A percentile compares a stretch with the other conserved stretches of the same genome.
These are phyloP conservation scores for Candida sp. DNA, from an alignment of 1,139 yeast species.

Conservation along the genomic window DNA sequence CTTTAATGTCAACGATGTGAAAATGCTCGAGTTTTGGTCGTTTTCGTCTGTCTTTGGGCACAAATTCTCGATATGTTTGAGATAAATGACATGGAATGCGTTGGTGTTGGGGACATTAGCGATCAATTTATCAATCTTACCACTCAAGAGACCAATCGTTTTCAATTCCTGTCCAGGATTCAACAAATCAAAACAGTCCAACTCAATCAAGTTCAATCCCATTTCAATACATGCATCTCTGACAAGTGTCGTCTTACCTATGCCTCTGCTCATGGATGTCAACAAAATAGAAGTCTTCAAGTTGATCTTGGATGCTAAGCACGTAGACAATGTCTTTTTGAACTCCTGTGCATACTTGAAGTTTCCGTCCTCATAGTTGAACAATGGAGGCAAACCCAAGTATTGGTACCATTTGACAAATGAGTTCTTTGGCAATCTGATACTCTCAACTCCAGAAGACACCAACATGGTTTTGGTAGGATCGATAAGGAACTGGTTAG, in stretches of 20 bases:
- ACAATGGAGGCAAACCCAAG: slow-evolving; percentile 42
- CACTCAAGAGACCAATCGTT: slow-evolving; percentile 77
- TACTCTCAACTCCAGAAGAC: slow-evolving; percentile 62
- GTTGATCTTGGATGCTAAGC: slow-evolving; percentile 37
- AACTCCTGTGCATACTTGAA: slow-evolving; percentile 61
- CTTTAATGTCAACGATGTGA: slow-evolving; percentile 62
- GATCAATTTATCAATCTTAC: slow-evolving; percentile 67
- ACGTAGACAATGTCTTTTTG: slow-evolving; percentile 52
- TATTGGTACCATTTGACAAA: slow-evolving; percentile 55
- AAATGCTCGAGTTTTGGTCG: slow-evolving; percentile 59
- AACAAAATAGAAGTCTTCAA: slow-evolving; percentile 69
- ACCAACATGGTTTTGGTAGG: slow-evolving; percentile 68
- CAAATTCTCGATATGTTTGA: slow-evolving; percentile 78
- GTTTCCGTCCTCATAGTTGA: slow-evolving; percentile 27
- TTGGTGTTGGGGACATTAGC: slow-evolving; percentile 22
- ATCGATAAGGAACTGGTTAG: slow-evolving; percentile 62
- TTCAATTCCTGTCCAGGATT: slow-evolving; percentile 77
- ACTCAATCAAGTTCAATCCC: slow-evolving; percentile 71
- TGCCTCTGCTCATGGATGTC: slow-evolving; percentile 72
- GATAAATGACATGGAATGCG: slow-evolving; percentile 50
- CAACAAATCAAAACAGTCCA: slow-evolving; percentile 70
- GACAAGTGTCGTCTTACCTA: slow-evolving; percentile 77
- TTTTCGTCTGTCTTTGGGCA: slow-evolving; percentile 69
- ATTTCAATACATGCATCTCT: slow-evolving; percentile 56
- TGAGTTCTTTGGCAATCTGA: slow-evolving; percentile 37